These are phyloP conservation scores for Ustanciosporium gigantosporum DNA, from an alignment of 1,284 basidiomycete species.

Conservation along the genomic window DNA sequence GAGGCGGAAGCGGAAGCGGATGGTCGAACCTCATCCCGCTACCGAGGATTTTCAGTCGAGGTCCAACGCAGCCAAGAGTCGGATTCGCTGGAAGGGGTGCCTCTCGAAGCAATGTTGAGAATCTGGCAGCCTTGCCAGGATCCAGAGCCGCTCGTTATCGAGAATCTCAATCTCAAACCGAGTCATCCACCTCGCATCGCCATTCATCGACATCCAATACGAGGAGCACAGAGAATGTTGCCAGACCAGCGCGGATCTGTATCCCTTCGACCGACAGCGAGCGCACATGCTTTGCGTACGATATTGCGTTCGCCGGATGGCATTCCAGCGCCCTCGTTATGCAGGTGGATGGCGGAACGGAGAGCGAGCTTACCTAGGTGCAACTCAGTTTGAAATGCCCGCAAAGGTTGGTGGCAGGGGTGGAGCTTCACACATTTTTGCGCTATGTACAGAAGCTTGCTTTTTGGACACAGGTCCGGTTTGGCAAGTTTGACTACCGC, in stretches of 20 bases:
- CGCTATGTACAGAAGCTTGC: too few species aligned
- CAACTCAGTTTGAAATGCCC: too few species aligned
- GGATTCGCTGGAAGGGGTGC: conserved; percentile 11
- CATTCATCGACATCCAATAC: too few species aligned
- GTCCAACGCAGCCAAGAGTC: conserved; percentile 3
- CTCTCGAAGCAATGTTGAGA: background rate
- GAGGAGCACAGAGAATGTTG: background rate
- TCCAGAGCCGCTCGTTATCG: background rate
- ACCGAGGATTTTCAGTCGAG: background rate
- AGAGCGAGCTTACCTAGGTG: too few species aligned
- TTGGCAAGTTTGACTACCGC: too few species aligned
- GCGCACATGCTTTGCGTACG: conserved; percentile 36
- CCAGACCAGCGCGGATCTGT: background rate
- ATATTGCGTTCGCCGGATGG: conserved; percentile 42
- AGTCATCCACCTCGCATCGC: too few species aligned
- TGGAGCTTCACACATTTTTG: too few species aligned
- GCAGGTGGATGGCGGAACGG: too few species aligned
- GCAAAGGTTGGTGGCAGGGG: too few species aligned
- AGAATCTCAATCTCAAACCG: background rate
- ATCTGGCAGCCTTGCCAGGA: background rate
- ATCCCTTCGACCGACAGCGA: background rate
- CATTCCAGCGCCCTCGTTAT: conserved; percentile 23
- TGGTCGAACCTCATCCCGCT: conserved; percentile 9
- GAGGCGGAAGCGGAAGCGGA: conserved; percentile 2
- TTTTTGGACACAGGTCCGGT: too few species aligned